Base-by-base conservation (phyloP, 73 alveolate genomes). In the Paramecium bursaria region DNA sequence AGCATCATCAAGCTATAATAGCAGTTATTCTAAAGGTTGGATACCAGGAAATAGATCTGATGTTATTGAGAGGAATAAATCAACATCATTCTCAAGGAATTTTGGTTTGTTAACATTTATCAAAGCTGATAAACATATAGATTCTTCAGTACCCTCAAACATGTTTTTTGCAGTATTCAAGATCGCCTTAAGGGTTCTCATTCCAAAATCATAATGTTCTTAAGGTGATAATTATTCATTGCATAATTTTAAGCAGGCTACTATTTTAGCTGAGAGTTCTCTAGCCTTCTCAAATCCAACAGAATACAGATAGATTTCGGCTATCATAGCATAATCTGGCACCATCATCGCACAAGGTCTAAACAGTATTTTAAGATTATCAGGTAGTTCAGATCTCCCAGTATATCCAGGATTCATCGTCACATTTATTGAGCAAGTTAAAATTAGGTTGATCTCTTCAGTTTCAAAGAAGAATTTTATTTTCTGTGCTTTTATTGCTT, bases 81-180 rank as follows among this genome's bases (percentile, higher is more conserved):
- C 90, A 17, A 95, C 75, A 90, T 94, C 98, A 76, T 95, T 95
- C 26, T 94, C 95, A 44, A 95, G 85, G 75, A 96, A 95, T 86
- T 95, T 96, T 39, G 99, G 99, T 25, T 93, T 90, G 82, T 95
- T 95, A 22, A 94, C 97, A 90, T 96, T 98, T 73, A 87, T 95
- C 19, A 94, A 82, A 50, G 97, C 92, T 26, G 77, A 76, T 26
- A 92, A 54, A 23, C 91, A 55, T 49, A 94, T 44, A 42, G 74
- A 76, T 30, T 94, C 98, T 76, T 94, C 98, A 46, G 86, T 86
- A 60, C 75, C 90, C 25, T 79, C 74, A 23, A 88, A 90, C 50
- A 87, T 57, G 13, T 61, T 57, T 75, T 92, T 60, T 49, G 97
- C 97, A 48, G 92, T 90, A 30, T 85, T 91, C 14, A 97, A 95